Percentiles rank a stretch among this genome's conserved stretches.
Evolutionary conservation across 2,329 filamentous ascomycete genomes (phyloP).

Genomic region (Botrytis fragariae): DNA sequence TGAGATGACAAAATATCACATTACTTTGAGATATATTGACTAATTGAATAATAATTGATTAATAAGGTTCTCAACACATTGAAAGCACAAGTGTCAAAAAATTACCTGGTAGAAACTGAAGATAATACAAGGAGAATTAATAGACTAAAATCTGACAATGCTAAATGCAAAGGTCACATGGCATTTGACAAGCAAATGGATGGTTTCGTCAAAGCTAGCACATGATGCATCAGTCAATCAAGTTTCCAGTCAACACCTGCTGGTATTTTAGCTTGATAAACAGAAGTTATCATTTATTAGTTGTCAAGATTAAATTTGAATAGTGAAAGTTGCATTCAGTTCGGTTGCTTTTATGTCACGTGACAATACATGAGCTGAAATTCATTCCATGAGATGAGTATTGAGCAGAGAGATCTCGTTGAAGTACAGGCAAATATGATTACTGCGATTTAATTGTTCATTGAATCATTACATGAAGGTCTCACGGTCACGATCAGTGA

Average conservation of each 20-base stretch:
- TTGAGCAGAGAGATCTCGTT: background rate
- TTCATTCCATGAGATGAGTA: too few relatives aligned
- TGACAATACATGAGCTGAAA: background rate
- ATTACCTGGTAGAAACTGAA: background rate
- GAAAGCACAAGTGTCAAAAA: background rate
- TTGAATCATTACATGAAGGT: background rate
- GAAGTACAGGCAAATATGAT: background rate
- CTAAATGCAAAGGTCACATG: background rate
- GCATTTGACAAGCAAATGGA: background rate
- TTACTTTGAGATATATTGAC: background rate
- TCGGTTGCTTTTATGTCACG: background rate
- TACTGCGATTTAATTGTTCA: too few relatives aligned
- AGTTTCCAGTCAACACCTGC: background rate
- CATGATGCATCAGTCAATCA: background rate
- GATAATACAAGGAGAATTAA: background rate
- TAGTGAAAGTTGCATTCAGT: background rate
- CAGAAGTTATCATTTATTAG: background rate
- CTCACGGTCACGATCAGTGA: background rate
- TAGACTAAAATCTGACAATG: background rate
- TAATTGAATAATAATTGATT: background rate
- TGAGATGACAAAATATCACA: background rate
- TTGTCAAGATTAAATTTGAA: background rate
- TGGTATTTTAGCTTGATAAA: background rate
- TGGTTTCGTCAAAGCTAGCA: background rate
- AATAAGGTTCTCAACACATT: background rate